These are phyloP conservation scores for Talaromyces liani DNA, from an alignment of 495 filamentous ascomycete species.

Conservation along the genomic window DNA sequence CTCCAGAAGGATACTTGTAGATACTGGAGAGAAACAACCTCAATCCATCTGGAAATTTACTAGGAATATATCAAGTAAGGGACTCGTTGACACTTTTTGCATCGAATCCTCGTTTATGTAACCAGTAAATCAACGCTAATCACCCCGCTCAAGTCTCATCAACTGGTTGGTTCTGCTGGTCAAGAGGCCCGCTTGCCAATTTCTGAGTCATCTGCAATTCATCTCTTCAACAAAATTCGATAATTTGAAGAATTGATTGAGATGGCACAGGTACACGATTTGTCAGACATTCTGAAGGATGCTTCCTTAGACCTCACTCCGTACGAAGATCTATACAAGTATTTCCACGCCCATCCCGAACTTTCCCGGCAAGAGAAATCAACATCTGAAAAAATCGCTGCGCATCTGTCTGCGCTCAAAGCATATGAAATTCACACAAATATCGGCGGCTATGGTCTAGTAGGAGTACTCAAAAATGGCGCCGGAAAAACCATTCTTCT, in stretches of 20 bases:
- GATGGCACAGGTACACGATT: conserved; percentile 17
- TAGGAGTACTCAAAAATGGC: conserved; percentile 39
- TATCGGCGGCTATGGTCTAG: conserved; percentile 44
- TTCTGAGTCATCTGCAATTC: neutral
- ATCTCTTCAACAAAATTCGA: neutral
- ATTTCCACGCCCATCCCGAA: conserved; percentile 50
- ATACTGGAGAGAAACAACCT: neutral
- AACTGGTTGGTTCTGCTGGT: neutral
- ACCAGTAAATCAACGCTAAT: neutral
- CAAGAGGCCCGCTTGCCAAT: neutral
- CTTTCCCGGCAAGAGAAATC: conserved; percentile 45
- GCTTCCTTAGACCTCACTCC: conserved; percentile 19
- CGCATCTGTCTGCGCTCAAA: conserved; percentile 21
- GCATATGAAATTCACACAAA: conserved; percentile 33
- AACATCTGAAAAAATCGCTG: conserved; percentile 36
- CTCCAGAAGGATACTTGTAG: too few relatives aligned
- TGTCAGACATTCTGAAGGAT: conserved; percentile 18
- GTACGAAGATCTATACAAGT: conserved; percentile 48
- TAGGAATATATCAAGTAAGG: neutral
- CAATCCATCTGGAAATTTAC: neutral
- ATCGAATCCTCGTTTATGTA: neutral
- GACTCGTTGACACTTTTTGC: neutral
- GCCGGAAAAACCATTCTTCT: conserved; percentile 41
- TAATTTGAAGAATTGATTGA: neutral
- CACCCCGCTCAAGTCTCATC: neutral